Evolutionary conservation across 2,329 filamentous ascomycete species (phyloP).

Genomic region (Colletotrichum neosansevieriae): DNA sequence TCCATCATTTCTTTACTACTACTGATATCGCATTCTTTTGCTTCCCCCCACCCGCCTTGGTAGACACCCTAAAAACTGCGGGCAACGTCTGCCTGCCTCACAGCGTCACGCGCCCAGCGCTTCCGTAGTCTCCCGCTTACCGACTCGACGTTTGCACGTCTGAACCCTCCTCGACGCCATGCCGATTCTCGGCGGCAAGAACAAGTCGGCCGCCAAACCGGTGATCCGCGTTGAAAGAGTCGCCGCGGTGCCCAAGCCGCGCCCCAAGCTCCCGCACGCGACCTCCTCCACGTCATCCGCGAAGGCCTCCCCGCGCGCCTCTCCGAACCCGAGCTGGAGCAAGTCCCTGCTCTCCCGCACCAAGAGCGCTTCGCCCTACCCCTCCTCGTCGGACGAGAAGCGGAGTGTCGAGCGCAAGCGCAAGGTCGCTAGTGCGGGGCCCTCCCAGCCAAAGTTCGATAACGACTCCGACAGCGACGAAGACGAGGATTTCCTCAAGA

Average conservation of each 20-base stretch:
- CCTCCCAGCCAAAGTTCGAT: slow-evolving; percentile 55
- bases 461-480: slow-evolving; percentile 66
- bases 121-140: neutral
- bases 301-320: slow-evolving; percentile 52
- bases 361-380: slow-evolving; percentile 58
- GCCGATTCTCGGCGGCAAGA: slow-evolving; percentile 56
- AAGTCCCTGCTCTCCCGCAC: slow-evolving; percentile 46
- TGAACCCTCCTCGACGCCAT: slow-evolving; percentile 36
- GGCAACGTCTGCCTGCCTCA: neutral
- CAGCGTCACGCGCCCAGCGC: slow-evolving; percentile 21
- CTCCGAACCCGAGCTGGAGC: slow-evolving; percentile 52
- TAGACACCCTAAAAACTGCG: slow-evolving; percentile 9
- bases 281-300: slow-evolving; percentile 50
- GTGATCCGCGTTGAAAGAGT: slow-evolving; percentile 67
- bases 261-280: slow-evolving; percentile 50
- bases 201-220: slow-evolving; percentile 62
- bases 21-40: slow-evolving; percentile 8
- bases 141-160: neutral
- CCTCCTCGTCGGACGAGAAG: slow-evolving; percentile 47
- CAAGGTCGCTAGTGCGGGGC: slow-evolving; percentile 38
- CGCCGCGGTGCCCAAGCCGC: slow-evolving; percentile 54
- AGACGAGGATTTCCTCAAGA: slow-evolving; percentile 51
- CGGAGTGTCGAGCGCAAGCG: slow-evolving; percentile 36
- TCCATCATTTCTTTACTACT: neutral
- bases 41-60: neutral